Evolutionary conservation across 495 filamentous ascomycete species (phyloP).

Genomic region (Halenospora varia): DNA sequence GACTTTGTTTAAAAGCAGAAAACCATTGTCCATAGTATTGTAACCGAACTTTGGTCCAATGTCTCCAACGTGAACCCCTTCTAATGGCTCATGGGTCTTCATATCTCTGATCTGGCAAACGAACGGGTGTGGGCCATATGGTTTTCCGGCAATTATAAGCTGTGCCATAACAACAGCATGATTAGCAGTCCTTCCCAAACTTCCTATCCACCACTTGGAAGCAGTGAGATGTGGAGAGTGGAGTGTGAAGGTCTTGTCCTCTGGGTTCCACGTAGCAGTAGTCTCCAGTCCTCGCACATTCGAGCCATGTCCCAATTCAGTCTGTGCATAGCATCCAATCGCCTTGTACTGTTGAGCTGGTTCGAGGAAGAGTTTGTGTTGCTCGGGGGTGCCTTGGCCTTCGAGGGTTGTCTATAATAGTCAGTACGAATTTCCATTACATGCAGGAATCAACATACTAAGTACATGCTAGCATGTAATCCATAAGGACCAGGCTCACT

Average conservation of each 20-base stretch:
- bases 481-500: slow-evolving; percentile 65
- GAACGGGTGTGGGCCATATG: slow-evolving; percentile 70
- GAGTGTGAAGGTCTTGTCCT: slow-evolving; percentile 65
- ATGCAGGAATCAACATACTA: slow-evolving; percentile 33
- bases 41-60: slow-evolving; percentile 75
- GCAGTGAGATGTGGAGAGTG: slow-evolving; percentile 64
- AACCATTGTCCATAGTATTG: slow-evolving; percentile 74
- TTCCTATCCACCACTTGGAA: slow-evolving; percentile 79
- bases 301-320: slow-evolving; percentile 69
- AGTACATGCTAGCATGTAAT: slow-evolving; percentile 64
- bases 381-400: slow-evolving; percentile 65
- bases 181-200: slow-evolving; percentile 66
- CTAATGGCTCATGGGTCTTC: slow-evolving; percentile 64
- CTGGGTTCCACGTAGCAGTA: slow-evolving; percentile 63
- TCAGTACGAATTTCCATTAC: slow-evolving; percentile 11
- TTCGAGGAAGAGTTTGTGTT: slow-evolving; percentile 63
- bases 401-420: slow-evolving; percentile 51
- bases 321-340: slow-evolving; percentile 75
- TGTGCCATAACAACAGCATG: slow-evolving; percentile 75
- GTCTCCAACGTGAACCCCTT: slow-evolving; percentile 67
- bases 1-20: slow-evolving; percentile 65
- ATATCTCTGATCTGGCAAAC: slow-evolving; percentile 70
- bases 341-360: slow-evolving; percentile 59
- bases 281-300: slow-evolving; percentile 74
- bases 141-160: slow-evolving; percentile 57